Evolutionary conservation across 345 rosid species (phyloP), one percentile per base, ranked within the genome.

Genomic region (Eucalyptus polyanthemos): DNA sequence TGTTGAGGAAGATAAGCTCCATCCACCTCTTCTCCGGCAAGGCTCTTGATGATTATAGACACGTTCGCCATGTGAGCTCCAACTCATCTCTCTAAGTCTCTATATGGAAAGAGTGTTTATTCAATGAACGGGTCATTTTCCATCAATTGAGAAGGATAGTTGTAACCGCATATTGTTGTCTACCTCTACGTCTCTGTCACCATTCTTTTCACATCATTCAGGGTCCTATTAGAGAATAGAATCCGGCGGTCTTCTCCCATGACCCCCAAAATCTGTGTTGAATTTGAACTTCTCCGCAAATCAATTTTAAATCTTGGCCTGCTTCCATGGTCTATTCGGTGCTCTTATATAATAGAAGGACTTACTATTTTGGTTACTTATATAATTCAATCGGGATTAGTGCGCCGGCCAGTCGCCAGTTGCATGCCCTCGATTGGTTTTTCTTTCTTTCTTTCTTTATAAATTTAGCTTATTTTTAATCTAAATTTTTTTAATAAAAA

Each of bases 21-120:
- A 93, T 95, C 87, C 99, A 97, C 92, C 93, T 97, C 6, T 97
- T 97, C 93, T 97, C 99, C 65, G 93, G 92, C 93, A 97, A 96
- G 94, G 98, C 98, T 76, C 91, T 97, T 88, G 98, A 97, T 50
- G 97, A 97, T 72, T 96, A 91, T 69, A 90, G 95, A 91, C 95
- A 93, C 37, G 93, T 97, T 86, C 96, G 99, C 86, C 94, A 97
- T 97, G 99, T 97, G n/a, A 85, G 29, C 58, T 42, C 86, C 11
- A 19, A 11, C 14, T 34, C 25, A 17, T 69, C 76, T 67, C 40
- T 67, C 34, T 34, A 34, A 34, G 3, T 34, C 34, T 34, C 21
- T 15, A 67, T 31, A 31, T 56, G 62, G 29, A 56, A 56, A 56
- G 15, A 11, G n/a, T 60, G 31, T 56, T 56, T 56, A 0, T 22